Conservation (phyloP, 2,329 filamentous ascomycete genomes). For the Neonectria neomacrospora region DNA sequence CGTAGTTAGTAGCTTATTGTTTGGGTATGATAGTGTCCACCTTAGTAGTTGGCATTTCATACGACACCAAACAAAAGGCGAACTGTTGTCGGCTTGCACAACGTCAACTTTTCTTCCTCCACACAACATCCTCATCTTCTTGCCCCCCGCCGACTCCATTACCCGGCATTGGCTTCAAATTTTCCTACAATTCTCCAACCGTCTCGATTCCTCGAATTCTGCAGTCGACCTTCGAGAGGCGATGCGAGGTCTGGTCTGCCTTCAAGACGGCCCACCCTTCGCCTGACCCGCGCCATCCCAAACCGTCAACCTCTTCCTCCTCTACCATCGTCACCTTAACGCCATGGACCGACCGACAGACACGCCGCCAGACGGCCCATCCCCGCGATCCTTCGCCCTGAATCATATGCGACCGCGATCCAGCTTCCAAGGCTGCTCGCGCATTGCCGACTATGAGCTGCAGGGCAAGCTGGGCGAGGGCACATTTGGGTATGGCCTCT, state of each 20-base stretch:
- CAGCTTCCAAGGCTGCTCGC: conserved; percentile 86
- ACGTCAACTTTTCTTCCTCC: not conserved
- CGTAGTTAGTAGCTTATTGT: not conserved
- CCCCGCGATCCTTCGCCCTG: conserved; percentile 67
- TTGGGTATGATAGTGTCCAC: conserved; percentile 12
- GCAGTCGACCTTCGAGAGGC: conserved; percentile 11
- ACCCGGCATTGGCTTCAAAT: not conserved
- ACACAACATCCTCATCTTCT: not conserved
- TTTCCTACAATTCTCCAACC: not conserved
- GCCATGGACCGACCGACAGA: conserved; percentile 48
- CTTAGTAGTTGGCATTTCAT: not conserved
- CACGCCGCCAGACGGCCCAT: conserved; percentile 54
- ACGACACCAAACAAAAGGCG: conserved; percentile 13
- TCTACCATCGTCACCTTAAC: conserved; percentile 16
- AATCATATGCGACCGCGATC: conserved; percentile 64
- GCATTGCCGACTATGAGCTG: conserved; percentile 82
- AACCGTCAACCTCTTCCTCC: conserved; percentile 17
- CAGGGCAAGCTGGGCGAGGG: conserved; percentile 90
- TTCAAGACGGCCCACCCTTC: conserved; percentile 21
- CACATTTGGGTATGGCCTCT: conserved; percentile 80
- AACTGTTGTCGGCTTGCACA: conserved; percentile 6
- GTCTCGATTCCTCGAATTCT: not conserved
- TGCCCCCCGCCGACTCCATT: not conserved
- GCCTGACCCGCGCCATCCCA: conserved; percentile 38
- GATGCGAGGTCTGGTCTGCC: conserved; percentile 20